Conservation (phyloP, 2,329 filamentous ascomycete genomes). For the Ustulina deusta region DNA sequence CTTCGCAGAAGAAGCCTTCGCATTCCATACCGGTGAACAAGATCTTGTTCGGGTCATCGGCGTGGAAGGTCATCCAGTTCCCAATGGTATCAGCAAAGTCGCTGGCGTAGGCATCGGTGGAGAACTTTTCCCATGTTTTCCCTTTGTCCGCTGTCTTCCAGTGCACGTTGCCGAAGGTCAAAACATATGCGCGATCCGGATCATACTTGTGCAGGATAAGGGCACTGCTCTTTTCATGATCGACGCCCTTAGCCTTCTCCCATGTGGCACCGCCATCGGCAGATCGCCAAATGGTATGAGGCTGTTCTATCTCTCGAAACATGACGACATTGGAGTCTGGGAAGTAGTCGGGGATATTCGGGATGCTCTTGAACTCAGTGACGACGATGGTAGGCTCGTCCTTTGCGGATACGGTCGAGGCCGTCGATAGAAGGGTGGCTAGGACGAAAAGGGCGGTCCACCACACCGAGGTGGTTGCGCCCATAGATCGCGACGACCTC, state of each 20-base stretch:
- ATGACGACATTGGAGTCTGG: conserved; percentile 87
- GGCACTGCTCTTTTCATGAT: conserved; percentile 70
- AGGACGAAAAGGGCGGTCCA: conserved; percentile 53
- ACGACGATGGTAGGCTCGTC: conserved; percentile 74
- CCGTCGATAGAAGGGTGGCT: conserved; percentile 44
- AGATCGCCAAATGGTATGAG: conserved; percentile 78
- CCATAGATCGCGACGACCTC: conserved; percentile 63
- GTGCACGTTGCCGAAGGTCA: conserved; percentile 77
- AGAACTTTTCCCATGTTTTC: conserved; percentile 82
- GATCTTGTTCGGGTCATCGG: conserved; percentile 83
- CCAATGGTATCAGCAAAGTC: conserved; percentile 60
- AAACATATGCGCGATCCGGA: conserved; percentile 80
- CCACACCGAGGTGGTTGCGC: conserved; percentile 61
- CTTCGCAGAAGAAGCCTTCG: conserved; percentile 71
- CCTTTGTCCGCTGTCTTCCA: conserved; percentile 88
- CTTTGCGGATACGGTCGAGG: conserved; percentile 61
- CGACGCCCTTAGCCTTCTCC: conserved; percentile 73
- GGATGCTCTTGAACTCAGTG: conserved; percentile 74
- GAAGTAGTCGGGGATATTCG: conserved; percentile 85
- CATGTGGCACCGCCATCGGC: conserved; percentile 84
- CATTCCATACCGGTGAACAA: conserved; percentile 84
- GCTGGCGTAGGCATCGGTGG: conserved; percentile 69
- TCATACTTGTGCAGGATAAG: conserved; percentile 85
- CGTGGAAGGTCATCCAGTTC: conserved; percentile 80
- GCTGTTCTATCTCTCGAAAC: conserved; percentile 73